phyloP scores from a whole-genome alignment of 2,329 filamentous ascomycete genomes.

The Diaporthe sp. region DNA sequence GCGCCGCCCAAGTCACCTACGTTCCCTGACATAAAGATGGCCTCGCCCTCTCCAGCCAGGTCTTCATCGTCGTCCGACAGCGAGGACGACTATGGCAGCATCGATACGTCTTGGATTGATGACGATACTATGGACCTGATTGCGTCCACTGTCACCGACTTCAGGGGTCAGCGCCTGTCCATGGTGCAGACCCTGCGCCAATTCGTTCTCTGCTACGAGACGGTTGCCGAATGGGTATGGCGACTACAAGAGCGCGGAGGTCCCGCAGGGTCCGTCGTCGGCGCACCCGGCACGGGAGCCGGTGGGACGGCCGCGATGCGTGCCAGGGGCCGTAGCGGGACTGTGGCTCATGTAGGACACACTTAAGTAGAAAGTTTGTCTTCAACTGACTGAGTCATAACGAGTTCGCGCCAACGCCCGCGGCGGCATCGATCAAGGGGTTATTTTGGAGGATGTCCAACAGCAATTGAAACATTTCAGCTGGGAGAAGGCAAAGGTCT shows the following conservation, averaged over 20 bases:
- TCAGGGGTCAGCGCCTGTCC: slow-evolving; percentile 86
- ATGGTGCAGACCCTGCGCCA: slow-evolving; percentile 97
- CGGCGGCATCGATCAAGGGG: not conserved
- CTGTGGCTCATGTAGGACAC: slow-evolving; percentile 31
- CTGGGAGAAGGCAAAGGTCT: not conserved
- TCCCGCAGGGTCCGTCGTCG: slow-evolving; percentile 37
- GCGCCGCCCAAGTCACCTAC: slow-evolving; percentile 34
- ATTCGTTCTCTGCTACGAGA: slow-evolving; percentile 97
- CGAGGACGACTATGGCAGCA: slow-evolving; percentile 33
- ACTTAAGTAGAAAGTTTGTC: slow-evolving; percentile 1
- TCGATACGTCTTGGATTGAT: slow-evolving; percentile 73
- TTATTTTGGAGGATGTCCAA: not conserved
- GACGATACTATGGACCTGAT: slow-evolving; percentile 82
- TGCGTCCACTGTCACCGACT: slow-evolving; percentile 89
- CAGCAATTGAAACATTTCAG: not conserved
- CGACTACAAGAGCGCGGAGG: slow-evolving; percentile 54
- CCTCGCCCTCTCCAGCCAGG: slow-evolving; percentile 29
- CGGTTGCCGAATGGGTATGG: slow-evolving; percentile 85
- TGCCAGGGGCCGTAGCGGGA: slow-evolving; percentile 32
- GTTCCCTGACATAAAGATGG: slow-evolving; percentile 43
- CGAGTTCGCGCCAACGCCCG: not conserved
- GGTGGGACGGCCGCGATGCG: slow-evolving; percentile 33
- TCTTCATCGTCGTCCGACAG: slow-evolving; percentile 26
- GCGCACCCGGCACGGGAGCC: slow-evolving; percentile 31
- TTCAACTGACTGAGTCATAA: not conserved